Evolutionary conservation across 1,139 yeast genomes (phyloP).

Genomic region (Candida mesenterica): DNA sequence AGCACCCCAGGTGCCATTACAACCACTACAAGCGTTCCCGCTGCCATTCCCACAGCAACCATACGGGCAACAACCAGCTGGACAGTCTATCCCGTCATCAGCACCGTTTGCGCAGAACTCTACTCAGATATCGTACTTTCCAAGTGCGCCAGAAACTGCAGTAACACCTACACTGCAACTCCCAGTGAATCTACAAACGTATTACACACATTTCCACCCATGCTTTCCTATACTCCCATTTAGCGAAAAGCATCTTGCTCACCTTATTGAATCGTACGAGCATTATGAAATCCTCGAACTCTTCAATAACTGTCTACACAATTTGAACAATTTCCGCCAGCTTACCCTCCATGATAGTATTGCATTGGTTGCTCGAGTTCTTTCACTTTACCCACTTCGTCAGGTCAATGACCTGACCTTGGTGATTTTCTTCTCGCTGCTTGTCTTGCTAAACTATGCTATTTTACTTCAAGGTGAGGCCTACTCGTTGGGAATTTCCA

Average conservation of each 20-base stretch:
- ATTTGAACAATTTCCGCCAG: constrained; percentile 40
- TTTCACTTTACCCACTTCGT: constrained; percentile 44
- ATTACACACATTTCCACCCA: constrained; percentile 54
- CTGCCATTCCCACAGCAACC: constrained; percentile 1
- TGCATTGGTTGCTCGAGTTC: constrained; percentile 38
- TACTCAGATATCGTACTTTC: too few species aligned
- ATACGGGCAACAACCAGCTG: constrained; percentile 2
- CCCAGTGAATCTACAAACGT: constrained; percentile 21
- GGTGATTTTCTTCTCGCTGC: constrained; percentile 43
- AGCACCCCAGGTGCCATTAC: neutral
- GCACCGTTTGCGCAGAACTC: too few species aligned
- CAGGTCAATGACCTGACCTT: constrained; percentile 30
- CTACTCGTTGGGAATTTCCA: constrained; percentile 54
- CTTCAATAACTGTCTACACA: constrained; percentile 51
- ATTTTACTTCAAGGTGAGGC: constrained; percentile 57
- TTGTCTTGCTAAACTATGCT: constrained; percentile 54
- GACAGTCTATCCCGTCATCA: too few species aligned
- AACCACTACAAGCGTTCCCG: neutral
- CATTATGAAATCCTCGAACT: constrained; percentile 38
- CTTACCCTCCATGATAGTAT: constrained; percentile 31
- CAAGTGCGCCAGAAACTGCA: too few species aligned
- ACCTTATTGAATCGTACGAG: constrained; percentile 17
- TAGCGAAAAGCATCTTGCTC: constrained; percentile 35
- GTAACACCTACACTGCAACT: too few species aligned
- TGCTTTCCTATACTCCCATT: constrained; percentile 60